phyloP scores from a whole-genome alignment of 352 stramenopile species.

The Paralagenidium karlingii region DNA sequence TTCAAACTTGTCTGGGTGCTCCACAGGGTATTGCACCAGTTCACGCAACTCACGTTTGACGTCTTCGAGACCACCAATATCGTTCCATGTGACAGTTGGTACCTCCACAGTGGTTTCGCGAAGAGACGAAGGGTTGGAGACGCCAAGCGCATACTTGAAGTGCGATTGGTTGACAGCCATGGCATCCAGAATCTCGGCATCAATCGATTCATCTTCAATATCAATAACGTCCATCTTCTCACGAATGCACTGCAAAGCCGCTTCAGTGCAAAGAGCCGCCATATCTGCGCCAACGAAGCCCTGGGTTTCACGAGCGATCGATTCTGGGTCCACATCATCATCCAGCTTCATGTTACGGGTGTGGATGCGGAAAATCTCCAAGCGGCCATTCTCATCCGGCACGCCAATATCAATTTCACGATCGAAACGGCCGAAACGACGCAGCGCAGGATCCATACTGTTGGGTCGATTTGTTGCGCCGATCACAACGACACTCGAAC shows the following conservation, averaged over 20 bases:
- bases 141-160: slow-evolving; percentile 97
- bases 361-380: slow-evolving; percentile 99
- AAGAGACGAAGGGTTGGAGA: slow-evolving; percentile 97
- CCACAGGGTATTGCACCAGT: slow-evolving; percentile 98
- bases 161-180: slow-evolving; percentile 98
- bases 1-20: slow-evolving; percentile 99
- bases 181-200: slow-evolving; percentile 97
- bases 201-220: slow-evolving; percentile 99
- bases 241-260: slow-evolving; percentile 97
- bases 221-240: slow-evolving; percentile 99
- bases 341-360: slow-evolving; percentile 99
- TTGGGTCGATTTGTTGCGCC: slow-evolving; percentile 99
- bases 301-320: slow-evolving; percentile 97
- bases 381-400: slow-evolving; percentile 96
- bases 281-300: slow-evolving; percentile 99
- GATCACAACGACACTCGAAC: slow-evolving; percentile 96
- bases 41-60: slow-evolving; percentile 99
- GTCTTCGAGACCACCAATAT: slow-evolving; percentile 98
- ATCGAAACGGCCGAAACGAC: slow-evolving; percentile 98
- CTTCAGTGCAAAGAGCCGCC: slow-evolving; percentile 97
- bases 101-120: slow-evolving; percentile 99
- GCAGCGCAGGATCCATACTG: slow-evolving; percentile 95
- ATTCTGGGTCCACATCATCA: slow-evolving; percentile 97
- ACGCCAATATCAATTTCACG: slow-evolving; percentile 99
- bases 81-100: slow-evolving; percentile 96